A percentile compares a stretch with the other conserved stretches of the same genome.
Evolutionary conservation across 1,139 yeast species (phyloP).

Genomic region (Lodderomyces margitis): DNA sequence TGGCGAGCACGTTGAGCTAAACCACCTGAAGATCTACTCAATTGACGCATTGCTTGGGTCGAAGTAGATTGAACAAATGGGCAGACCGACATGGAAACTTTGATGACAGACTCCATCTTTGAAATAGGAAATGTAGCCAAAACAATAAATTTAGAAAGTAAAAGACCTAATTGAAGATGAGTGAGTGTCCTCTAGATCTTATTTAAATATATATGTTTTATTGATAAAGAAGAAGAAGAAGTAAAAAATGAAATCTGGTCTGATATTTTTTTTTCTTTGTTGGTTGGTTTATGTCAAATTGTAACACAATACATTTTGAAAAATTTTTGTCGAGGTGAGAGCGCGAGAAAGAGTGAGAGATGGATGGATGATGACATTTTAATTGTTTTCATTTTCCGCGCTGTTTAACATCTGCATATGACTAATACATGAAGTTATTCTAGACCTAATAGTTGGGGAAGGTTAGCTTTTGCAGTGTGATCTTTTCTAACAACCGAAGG

Average conservation of each 20-base stretch:
- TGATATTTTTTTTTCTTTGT: too few relatives aligned
- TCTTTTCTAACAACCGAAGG: too few relatives aligned
- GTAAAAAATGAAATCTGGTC: too few relatives aligned
- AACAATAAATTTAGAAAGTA: too few relatives aligned
- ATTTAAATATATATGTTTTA: too few relatives aligned
- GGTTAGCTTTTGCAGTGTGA: neutral
- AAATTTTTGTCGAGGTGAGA: neutral
- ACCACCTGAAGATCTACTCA: constrained; percentile 41
- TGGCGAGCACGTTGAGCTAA: constrained; percentile 64
- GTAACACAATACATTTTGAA: too few relatives aligned
- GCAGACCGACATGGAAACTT: constrained; percentile 76
- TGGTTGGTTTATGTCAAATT: too few relatives aligned
- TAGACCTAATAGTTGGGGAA: neutral
- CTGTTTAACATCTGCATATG: neutral
- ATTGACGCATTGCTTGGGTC: constrained; percentile 55
- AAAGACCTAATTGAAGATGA: neutral
- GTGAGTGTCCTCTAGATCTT: too few relatives aligned
- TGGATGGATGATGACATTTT: too few relatives aligned
- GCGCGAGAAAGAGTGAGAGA: neutral
- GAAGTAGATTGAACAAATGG: constrained; percentile 80
- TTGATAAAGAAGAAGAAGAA: too few relatives aligned
- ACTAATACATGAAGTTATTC: neutral
- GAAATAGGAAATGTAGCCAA: too few relatives aligned
- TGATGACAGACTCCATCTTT: constrained; percentile 74
- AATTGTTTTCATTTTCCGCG: neutral